phyloP scores from a whole-genome alignment of 805 yeast species.

The Metschnikowia amazonensis region DNA sequence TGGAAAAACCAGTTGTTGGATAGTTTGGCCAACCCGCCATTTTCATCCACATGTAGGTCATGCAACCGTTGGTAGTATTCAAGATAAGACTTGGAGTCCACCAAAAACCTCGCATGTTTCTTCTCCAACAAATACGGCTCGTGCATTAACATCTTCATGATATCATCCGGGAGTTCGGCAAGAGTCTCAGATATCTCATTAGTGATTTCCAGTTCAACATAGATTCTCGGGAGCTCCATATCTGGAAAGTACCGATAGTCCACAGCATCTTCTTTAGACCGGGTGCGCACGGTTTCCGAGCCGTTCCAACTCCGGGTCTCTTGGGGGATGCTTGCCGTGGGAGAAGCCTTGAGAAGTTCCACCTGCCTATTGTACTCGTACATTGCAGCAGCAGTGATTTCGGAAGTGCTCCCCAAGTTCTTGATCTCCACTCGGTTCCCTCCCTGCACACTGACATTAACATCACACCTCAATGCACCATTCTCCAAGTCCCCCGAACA shows the following conservation, averaged over 20 bases:
- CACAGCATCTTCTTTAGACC: constrained; percentile 75
- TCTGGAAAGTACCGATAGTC: constrained; percentile 96
- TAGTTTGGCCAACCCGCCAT: neutral
- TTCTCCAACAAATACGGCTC: constrained; percentile 55
- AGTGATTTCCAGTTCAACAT: constrained; percentile 42
- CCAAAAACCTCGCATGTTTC: constrained; percentile 71
- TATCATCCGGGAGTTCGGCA: constrained; percentile 62
- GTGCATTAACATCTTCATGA: constrained; percentile 42
- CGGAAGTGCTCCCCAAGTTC: constrained; percentile 79
- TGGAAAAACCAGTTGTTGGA: constrained; percentile 76
- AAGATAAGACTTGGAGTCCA: constrained; percentile 47
- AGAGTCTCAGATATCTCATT: constrained; percentile 38
- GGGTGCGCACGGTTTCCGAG: constrained; percentile 53
- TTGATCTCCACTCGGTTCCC: constrained; percentile 82
- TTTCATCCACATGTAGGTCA: constrained; percentile 44
- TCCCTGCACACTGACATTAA: constrained; percentile 75
- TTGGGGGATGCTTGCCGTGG: constrained; percentile 21
- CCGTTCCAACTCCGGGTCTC: constrained; percentile 97
- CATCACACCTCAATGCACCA: constrained; percentile 95
- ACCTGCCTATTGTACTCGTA: constrained; percentile 74
- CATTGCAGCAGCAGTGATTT: constrained; percentile 70
- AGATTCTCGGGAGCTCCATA: constrained; percentile 71
- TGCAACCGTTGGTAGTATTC: constrained; percentile 44
- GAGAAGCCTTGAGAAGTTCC: constrained; percentile 36
- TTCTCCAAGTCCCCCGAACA: constrained; percentile 90